These are phyloP conservation scores for Russula emetica DNA, from an alignment of 768 basidiomycete species.

Conservation along the genomic window DNA sequence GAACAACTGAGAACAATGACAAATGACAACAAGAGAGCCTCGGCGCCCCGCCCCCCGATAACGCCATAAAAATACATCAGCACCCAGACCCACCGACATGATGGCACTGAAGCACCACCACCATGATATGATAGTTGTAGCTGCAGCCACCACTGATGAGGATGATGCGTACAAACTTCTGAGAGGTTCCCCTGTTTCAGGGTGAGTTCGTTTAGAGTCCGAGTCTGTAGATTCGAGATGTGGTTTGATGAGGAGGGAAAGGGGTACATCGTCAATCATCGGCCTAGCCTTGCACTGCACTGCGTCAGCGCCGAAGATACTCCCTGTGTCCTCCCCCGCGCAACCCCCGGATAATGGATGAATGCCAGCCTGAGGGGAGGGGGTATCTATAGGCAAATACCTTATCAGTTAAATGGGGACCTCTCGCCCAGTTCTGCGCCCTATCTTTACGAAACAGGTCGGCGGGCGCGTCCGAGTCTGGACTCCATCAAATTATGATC, in stretches of 20 bases:
- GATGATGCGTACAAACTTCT: not conserved
- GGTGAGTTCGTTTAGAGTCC: not conserved
- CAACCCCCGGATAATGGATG: not conserved
- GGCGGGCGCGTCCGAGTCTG: not conserved
- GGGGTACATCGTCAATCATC: not conserved
- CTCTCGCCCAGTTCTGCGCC: not conserved
- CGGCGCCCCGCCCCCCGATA: not conserved
- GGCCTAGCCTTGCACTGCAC: not conserved
- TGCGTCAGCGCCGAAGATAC: not conserved
- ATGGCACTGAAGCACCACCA: not conserved
- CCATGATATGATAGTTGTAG: not conserved
- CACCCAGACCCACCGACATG: not conserved
- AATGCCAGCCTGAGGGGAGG: not conserved
- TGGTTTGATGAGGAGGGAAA: not conserved
- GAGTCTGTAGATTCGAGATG: not conserved
- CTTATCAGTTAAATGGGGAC: not conserved
- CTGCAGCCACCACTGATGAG: not conserved
- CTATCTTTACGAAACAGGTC: not conserved
- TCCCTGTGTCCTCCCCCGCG: not conserved
- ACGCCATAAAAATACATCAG: not conserved
- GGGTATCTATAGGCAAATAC: not conserved
- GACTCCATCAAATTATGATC: slow-evolving; percentile 8
- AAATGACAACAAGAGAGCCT: not conserved
- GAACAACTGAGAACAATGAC: not conserved
- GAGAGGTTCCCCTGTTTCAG: not conserved